phyloP scores from a whole-genome alignment of 805 yeast species.

The Schwanniomyces occidentalis region DNA sequence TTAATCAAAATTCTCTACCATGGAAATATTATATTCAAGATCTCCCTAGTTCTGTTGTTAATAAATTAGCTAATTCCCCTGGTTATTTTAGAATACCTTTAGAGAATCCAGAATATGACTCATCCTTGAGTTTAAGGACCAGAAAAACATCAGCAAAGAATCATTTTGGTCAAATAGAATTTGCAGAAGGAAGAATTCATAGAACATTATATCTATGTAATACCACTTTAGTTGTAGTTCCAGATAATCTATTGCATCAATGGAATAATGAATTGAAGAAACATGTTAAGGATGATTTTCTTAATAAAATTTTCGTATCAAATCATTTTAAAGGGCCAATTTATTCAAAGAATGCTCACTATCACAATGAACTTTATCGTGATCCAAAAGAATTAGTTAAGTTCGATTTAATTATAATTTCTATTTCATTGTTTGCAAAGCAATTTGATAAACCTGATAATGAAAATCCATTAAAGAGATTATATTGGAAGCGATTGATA shows the following conservation, averaged over 20 bases:
- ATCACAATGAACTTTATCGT: conserved; percentile 18
- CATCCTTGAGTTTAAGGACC: conserved; percentile 18
- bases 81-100: conserved; percentile 45
- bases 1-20: conserved; percentile 51
- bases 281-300: conserved; percentile 44
- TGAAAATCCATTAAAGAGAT: conserved; percentile 36
- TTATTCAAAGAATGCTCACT: conserved; percentile 13
- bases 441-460: conserved; percentile 29
- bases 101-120: conserved; percentile 18
- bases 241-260: conserved; percentile 66
- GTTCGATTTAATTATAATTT: conserved; percentile 55
- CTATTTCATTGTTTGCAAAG: conserved; percentile 46
- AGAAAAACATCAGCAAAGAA: conserved; percentile 18
- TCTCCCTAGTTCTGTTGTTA: conserved; percentile 46
- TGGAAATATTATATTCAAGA: conserved; percentile 52
- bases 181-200: conserved; percentile 19
- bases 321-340: conserved; percentile 27
- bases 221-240: conserved; percentile 61
- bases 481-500: conserved; percentile 68
- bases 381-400: conserved; percentile 34
- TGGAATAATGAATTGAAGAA: conserved; percentile 62
- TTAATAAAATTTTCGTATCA: conserved; percentile 36
- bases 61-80: conserved; percentile 35
- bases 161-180: too few relatives aligned
- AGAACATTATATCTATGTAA: conserved; percentile 45